These are phyloP conservation scores for Ophiostoma ulmi DNA, from an alignment of 2,329 filamentous ascomycete species.

Conservation along the genomic window DNA sequence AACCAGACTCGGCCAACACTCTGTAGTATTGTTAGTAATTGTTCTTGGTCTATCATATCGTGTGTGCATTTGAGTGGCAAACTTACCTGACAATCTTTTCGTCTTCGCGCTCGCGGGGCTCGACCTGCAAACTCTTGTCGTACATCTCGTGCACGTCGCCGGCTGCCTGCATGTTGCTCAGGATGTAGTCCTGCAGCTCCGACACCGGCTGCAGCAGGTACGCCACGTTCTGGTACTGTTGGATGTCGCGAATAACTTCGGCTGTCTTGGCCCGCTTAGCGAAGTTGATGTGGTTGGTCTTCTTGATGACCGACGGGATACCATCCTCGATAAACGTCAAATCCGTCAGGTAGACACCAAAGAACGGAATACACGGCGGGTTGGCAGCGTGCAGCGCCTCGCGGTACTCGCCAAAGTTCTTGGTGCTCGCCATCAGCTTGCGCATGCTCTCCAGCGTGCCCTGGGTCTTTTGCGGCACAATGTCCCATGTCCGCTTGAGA, in stretches of 20 bases:
- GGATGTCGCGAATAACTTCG: constrained; percentile 96
- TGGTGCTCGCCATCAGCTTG: constrained; percentile 90
- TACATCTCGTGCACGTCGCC: constrained; percentile 99
- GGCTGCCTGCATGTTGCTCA: constrained; percentile 91
- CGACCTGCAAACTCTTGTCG: constrained; percentile 87
- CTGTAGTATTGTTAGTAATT: constrained; percentile 27
- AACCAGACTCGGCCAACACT: constrained; percentile 36
- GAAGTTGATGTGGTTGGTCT: constrained; percentile 96
- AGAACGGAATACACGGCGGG: constrained; percentile 96
- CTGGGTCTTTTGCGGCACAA: constrained; percentile 80
- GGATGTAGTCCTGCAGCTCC: constrained; percentile 92
- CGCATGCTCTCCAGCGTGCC: constrained; percentile 83
- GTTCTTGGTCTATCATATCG: background rate
- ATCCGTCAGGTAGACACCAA: constrained; percentile 95
- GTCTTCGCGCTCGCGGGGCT: constrained; percentile 93
- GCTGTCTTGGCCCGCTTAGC: constrained; percentile 97
- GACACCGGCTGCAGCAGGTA: constrained; percentile 84
- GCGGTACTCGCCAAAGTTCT: constrained; percentile 96
- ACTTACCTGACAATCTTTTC: constrained; percentile 96
- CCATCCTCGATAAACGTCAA: constrained; percentile 96
- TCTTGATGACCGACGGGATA: constrained; percentile 93
- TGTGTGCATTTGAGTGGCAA: background rate
- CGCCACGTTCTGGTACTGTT: constrained; percentile 97
- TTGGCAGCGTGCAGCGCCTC: constrained; percentile 89
- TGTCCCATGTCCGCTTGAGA: constrained; percentile 87